phyloP scores from a whole-genome alignment of 352 stramenopile species.

The Pythium grandisporangium region DNA sequence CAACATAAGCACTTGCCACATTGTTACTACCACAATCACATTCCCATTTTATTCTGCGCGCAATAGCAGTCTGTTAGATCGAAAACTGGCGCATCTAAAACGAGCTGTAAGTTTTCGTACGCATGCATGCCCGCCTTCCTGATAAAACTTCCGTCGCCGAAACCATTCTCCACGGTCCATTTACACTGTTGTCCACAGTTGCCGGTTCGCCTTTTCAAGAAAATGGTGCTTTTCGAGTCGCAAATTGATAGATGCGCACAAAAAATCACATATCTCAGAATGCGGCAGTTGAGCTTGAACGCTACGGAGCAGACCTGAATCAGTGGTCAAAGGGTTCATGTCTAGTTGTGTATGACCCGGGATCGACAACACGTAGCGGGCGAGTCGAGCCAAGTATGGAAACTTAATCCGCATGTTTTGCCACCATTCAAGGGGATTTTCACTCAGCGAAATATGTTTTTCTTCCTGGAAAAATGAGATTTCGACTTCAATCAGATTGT shows the following conservation, averaged over 20 bases:
- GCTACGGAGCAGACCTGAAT: constrained; percentile 27
- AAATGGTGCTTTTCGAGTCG: constrained; percentile 9
- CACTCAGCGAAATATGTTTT: constrained; percentile 34
- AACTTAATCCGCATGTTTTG: constrained; percentile 72
- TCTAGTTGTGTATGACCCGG: constrained; percentile 32
- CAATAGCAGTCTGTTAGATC: background rate
- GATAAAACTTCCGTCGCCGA: background rate
- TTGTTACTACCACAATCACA: background rate
- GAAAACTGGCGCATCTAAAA: too few species aligned
- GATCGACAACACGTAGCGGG: constrained; percentile 61
- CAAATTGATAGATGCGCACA: constrained; percentile 13
- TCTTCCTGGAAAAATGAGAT: constrained; percentile 76
- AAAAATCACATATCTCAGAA: constrained; percentile 6
- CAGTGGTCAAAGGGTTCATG: constrained; percentile 34
- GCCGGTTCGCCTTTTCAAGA: constrained; percentile 3
- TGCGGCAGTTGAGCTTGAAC: constrained; percentile 4
- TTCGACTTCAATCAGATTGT: constrained; percentile 69
- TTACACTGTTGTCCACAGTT: constrained; percentile 17
- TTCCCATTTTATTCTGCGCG: background rate
- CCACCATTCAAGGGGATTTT: constrained; percentile 72
- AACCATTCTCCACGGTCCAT: background rate
- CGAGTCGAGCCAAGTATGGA: constrained; percentile 54
- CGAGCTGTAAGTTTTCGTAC: too few species aligned
- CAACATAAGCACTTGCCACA: background rate
- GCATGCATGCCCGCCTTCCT: too few species aligned